These are phyloP conservation scores for Solanum peruvianum DNA, from an alignment of 257 asterid species.

Conservation along the genomic window DNA sequence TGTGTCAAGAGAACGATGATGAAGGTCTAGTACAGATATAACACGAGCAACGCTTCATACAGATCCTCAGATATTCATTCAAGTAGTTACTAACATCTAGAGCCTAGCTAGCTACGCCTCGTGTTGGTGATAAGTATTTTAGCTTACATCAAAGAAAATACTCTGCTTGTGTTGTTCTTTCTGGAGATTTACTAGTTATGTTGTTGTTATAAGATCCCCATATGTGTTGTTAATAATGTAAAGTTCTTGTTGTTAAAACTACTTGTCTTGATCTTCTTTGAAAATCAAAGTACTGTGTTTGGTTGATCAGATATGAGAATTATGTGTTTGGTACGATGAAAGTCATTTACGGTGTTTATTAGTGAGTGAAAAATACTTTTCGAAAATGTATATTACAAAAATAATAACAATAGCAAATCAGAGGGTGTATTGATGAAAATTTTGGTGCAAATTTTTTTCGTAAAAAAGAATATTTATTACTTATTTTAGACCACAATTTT, in stretches of 20 bases:
- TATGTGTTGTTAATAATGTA: neutral
- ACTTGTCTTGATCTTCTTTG: neutral
- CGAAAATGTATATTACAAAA: no score
- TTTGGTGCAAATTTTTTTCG: neutral
- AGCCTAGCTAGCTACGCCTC: constrained; percentile 13
- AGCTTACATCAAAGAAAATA: neutral
- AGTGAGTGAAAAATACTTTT: neutral
- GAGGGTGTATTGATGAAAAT: neutral
- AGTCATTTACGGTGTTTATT: neutral
- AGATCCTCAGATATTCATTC: neutral
- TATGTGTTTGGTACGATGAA: neutral
- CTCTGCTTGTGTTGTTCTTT: neutral
- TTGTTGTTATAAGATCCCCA: neutral
- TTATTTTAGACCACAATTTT: no score
- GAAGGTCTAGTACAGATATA: neutral
- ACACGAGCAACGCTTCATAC: neutral
- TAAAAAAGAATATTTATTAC: neutral
- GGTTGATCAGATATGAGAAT: neutral
- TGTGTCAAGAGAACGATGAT: constrained; percentile 5
- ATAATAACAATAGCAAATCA: neutral
- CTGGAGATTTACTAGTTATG: neutral
- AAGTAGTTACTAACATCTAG: constrained; percentile 8
- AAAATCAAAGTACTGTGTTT: neutral
- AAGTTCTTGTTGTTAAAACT: neutral
- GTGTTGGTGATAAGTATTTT: neutral